Base-by-base conservation (phyloP, 2,329 filamentous ascomycete species). In the Trichoderma oligosporum region DNA sequence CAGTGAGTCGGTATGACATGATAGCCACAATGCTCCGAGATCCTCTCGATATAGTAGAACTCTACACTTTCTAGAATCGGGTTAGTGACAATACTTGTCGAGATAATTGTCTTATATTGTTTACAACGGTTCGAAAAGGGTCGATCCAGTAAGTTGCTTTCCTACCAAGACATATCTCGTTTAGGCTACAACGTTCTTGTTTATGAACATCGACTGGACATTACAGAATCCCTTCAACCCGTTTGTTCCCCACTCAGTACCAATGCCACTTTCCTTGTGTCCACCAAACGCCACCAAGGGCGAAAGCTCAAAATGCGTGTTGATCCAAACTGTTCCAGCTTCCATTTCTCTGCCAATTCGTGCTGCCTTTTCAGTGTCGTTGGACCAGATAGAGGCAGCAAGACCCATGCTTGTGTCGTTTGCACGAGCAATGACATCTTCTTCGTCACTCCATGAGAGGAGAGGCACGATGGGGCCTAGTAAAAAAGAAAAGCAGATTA, bases 211-310 rank as follows among this genome's bases (percentile, higher is more conserved):
- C 4, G 44, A 48, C 29, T 48, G 44, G 11, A 53, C 41, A 4
- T 58, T 58, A 25, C 39, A 46, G 38, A 39, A 58, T 11, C 33
- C 25, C 56, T 58, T 58, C 24, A 58, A 22, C 5, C 56, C 56
- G 9, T 47, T 45, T 14, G 31, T 7, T 4, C 56, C 56, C 48
- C 47, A 47, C 36, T 58, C 56, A 7, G n/a, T 7, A n/a, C 84
- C 84, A 64, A 78, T 85, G 0, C 85, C 85, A 46, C 82, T 85
- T 45, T 75, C 75, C 75, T 87, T 87, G 56, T 78, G 78, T 14
- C 85, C 86, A 4, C 86, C 86, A 66, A 88, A 85, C 0, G 85
- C 84, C 60, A 88, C 71, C 0, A 73, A 72, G 1, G 78, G 70
- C 67, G 87, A 84, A 61, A 87, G 85, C 63, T 88, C 70, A 45